Evolutionary conservation across 768 basidiomycete genomes (phyloP).

Genomic region (Hericium erinaceus): DNA sequence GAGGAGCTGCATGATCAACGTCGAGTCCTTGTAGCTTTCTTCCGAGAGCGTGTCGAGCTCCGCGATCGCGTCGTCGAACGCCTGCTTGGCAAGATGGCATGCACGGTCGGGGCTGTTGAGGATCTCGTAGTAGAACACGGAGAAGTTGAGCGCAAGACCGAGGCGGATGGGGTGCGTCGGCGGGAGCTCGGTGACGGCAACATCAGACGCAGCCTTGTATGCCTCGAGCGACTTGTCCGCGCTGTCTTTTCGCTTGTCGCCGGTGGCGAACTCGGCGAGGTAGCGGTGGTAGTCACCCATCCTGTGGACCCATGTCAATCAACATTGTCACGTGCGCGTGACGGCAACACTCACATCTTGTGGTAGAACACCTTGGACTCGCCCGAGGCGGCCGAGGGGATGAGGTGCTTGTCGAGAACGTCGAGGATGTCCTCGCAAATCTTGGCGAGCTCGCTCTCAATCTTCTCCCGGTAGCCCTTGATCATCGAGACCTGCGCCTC

Average conservation of each 20-base stretch:
- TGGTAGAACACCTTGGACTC: slow-evolving; percentile 99
- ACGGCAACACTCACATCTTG: slow-evolving; percentile 72
- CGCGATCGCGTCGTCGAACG: slow-evolving; percentile 97
- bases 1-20: slow-evolving; percentile 93
- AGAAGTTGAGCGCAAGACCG: slow-evolving; percentile 98
- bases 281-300: slow-evolving; percentile 99
- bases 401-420: slow-evolving; percentile 96
- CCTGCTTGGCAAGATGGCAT: slow-evolving; percentile 97
- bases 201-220: slow-evolving; percentile 96
- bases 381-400: slow-evolving; percentile 91
- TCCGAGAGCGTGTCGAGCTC: slow-evolving; percentile 98
- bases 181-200: slow-evolving; percentile 91
- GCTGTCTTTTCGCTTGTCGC: slow-evolving; percentile 93
- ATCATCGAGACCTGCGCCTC: slow-evolving; percentile 95
- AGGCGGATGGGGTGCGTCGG: slow-evolving; percentile 98
- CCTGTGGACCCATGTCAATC: slow-evolving; percentile 37
- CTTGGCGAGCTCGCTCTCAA: slow-evolving; percentile 92
- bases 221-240: slow-evolving; percentile 96
- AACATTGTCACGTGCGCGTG: not conserved
- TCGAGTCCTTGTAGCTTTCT: slow-evolving; percentile 99
- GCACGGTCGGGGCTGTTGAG: slow-evolving; percentile 98
- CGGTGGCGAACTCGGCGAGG: slow-evolving; percentile 96
- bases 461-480: slow-evolving; percentile 96
- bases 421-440: slow-evolving; percentile 98
- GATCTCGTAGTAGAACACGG: slow-evolving; percentile 99